Evolutionary conservation across 176 grass and related monocot genomes (phyloP).

Genomic region (Chrysopogon serrulatus): DNA sequence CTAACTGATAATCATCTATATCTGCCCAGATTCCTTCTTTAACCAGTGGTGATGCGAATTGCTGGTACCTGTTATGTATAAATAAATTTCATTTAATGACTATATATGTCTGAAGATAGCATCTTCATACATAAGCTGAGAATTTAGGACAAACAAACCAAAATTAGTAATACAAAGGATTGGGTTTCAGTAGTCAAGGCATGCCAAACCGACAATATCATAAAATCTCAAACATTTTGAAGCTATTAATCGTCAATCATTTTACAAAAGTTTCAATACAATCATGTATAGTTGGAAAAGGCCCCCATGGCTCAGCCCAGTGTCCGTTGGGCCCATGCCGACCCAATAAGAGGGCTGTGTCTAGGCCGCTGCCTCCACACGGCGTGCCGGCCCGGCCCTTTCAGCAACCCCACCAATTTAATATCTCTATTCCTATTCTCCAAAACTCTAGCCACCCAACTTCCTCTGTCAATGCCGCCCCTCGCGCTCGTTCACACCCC

Average conservation of each 20-base stretch:
- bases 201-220: not conserved
- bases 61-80: conserved; percentile 43
- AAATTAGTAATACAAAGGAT: not conserved
- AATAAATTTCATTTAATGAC: not conserved
- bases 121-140: not conserved
- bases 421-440: too few species aligned
- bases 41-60: conserved; percentile 68
- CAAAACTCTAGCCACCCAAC: too few species aligned
- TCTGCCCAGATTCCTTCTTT: conserved; percentile 55
- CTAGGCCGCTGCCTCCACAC: too few species aligned
- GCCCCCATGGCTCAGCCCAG: too few species aligned
- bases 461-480: too few species aligned
- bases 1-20: conserved; percentile 58
- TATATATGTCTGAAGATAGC: conserved; percentile 6
- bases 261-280: not conserved
- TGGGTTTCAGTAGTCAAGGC: not conserved
- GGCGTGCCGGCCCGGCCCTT: too few species aligned
- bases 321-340: too few species aligned
- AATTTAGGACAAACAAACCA: not conserved
- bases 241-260: not conserved
- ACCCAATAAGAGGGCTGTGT: too few species aligned
- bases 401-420: too few species aligned
- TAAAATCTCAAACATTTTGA: not conserved
- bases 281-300: too few species aligned
- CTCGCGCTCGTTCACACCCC: too few species aligned